These are phyloP conservation scores for Hura crepitans DNA, from an alignment of 441 rosid species.

Conservation along the genomic window DNA sequence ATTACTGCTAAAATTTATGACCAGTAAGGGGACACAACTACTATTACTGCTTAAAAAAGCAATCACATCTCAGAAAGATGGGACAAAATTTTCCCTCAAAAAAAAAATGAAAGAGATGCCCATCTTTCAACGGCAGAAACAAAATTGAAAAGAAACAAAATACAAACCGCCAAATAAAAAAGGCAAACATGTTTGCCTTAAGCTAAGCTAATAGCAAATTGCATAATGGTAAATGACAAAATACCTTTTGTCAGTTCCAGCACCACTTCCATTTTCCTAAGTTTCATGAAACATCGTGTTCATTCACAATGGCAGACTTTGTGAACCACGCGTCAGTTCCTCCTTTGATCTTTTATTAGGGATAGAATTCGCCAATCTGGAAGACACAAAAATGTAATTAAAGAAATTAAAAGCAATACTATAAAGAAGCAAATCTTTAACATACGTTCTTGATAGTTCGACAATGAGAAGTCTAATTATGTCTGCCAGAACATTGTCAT, in stretches of 20 bases:
- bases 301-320: constrained; percentile 24
- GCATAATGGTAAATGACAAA: constrained; percentile 8
- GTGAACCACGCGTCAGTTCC: constrained; percentile 24
- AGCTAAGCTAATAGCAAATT: constrained; percentile 8
- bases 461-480: not conserved
- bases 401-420: not conserved
- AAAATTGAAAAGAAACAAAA: constrained; percentile 1
- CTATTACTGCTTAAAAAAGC: no score
- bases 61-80: not conserved
- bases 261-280: not conserved
- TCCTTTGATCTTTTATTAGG: constrained; percentile 39
- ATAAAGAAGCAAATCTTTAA: not conserved
- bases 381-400: not conserved
- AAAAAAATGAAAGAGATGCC: constrained; percentile 10
- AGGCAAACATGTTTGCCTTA: constrained; percentile 6
- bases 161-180: not conserved
- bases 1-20: no score
- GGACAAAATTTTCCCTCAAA: not conserved
- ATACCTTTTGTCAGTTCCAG: not conserved
- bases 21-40: no score
- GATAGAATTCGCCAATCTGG: constrained; percentile 32
- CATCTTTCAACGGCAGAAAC: constrained; percentile 18
- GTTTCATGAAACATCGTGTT: constrained; percentile 26
- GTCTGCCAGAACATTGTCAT: not conserved
- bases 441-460: no score